These are phyloP conservation scores for Kodamaea suecica DNA, from an alignment of 1,139 yeast genomes.

Conservation along the genomic window DNA sequence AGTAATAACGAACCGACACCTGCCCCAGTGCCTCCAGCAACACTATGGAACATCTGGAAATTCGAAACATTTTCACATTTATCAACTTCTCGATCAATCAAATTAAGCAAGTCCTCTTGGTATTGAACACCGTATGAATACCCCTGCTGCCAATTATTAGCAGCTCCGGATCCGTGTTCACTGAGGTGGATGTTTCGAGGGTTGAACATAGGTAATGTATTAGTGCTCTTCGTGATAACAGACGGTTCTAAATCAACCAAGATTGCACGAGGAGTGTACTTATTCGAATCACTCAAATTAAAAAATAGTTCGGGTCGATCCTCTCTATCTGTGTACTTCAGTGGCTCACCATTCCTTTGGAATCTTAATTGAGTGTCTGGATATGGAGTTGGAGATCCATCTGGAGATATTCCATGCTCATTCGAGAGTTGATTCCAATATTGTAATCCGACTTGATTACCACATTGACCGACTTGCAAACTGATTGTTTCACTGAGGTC, in stretches of 20 bases:
- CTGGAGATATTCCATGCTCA: slow-evolving; percentile 81
- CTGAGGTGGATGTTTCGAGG: slow-evolving; percentile 81
- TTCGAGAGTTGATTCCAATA: slow-evolving; percentile 88
- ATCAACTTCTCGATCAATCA: slow-evolving; percentile 88
- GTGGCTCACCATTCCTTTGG: slow-evolving; percentile 7
- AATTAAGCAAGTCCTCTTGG: slow-evolving; percentile 70
- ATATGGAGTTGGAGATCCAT: slow-evolving; percentile 50
- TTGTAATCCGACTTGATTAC: slow-evolving; percentile 90
- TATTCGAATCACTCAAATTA: slow-evolving; percentile 65
- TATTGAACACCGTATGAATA: slow-evolving; percentile 70
- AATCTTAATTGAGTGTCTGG: slow-evolving; percentile 12
- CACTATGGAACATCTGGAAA: slow-evolving; percentile 87
- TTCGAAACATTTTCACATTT: slow-evolving; percentile 88
- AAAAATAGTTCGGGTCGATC: slow-evolving; percentile 86
- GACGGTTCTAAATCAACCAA: slow-evolving; percentile 89
- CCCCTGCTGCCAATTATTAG: slow-evolving; percentile 94
- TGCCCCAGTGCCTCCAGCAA: slow-evolving; percentile 99
- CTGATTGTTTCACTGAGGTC: slow-evolving; percentile 40
- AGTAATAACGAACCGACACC: slow-evolving; percentile 85
- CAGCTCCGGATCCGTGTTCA: slow-evolving; percentile 85
- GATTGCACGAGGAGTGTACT: slow-evolving; percentile 84
- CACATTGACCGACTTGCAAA: slow-evolving; percentile 78
- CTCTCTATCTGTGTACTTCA: slow-evolving; percentile 30
- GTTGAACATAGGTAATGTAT: slow-evolving; percentile 68
- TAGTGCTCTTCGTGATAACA: slow-evolving; percentile 65